Base-by-base conservation (phyloP, 164 flowering plant species). In the Litsea cubeba region DNA sequence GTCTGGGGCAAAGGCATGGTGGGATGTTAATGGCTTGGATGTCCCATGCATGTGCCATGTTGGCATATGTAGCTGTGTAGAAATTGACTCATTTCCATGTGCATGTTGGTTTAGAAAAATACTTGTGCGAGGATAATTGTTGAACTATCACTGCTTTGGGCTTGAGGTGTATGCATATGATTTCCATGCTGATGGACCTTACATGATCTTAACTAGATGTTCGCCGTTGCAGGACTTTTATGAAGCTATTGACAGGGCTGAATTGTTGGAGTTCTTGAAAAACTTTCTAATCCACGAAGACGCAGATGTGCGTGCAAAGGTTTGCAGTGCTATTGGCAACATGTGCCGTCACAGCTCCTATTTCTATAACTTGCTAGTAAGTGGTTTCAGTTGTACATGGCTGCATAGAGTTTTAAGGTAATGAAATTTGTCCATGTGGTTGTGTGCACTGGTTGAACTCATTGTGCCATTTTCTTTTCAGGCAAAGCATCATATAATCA, bases 321-420 rank as follows among this genome's bases (percentile, higher is more conserved):
- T 94, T 25, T 95, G 99, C 88, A 92, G 97, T 86, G 97, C 91
- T 75, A 69, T 93, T n/a, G 99, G 99, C 65, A 95, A 95, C 88
- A 90, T 95, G 99, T 95, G 97, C 80, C 92, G 99, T 22, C 95
- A 95, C 76, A 92, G 89, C 77, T 78, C 89, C 64, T 90, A 90
- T 75, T 95, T 93, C 74, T 95, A 93, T 75, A 75, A 73, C 72
- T 82, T 83, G 30, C 82, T 91, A 79, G 99, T 93, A 87, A 75
- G 90, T 81, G 58, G 32, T 17, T 40, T 35, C 62, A 22, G 25
- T 71, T 65, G 2, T 17, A 25, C 23, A 65, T 70, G n/a, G 64
- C 51, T 57, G 26, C 25, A 20, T 5, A 20, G 18, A 6, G 46
- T 30, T 46, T 54, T 67, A 50, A 62, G 70, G n/a, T 15, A 4